Conservation (phyloP, 441 rosid genomes). For the Gossypium trilobum region DNA sequence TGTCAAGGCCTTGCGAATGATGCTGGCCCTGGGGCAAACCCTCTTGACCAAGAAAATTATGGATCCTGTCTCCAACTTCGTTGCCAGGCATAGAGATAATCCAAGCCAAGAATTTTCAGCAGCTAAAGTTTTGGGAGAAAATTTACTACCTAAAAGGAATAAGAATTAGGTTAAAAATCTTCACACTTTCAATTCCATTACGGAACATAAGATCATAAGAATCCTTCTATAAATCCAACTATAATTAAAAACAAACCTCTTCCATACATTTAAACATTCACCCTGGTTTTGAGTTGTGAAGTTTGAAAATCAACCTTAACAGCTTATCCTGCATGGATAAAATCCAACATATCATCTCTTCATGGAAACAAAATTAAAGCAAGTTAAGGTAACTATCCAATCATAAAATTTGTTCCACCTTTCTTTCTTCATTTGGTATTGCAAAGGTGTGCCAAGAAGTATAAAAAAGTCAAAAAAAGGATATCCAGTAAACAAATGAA, state of each 20-base stretch:
- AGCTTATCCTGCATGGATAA: constrained; percentile 21
- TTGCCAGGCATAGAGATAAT: constrained; percentile 79
- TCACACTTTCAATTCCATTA: constrained; percentile 4
- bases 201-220: neutral
- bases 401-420: neutral
- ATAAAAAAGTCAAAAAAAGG: neutral
- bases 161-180: constrained; percentile 11
- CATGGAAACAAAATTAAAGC: neutral
- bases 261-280: neutral
- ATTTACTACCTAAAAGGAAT: constrained; percentile 16
- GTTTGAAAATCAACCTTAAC: neutral
- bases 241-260: neutral
- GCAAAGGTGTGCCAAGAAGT: neutral
- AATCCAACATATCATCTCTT: constrained; percentile 8
- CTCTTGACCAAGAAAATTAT: constrained; percentile 70
- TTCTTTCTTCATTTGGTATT: neutral
- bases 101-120: constrained; percentile 24
- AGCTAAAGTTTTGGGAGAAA: constrained; percentile 18
- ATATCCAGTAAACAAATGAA: neutral
- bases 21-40: constrained; percentile 52
- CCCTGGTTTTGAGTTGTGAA: neutral
- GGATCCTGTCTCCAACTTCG: constrained; percentile 77
- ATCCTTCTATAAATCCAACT: neutral
- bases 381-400: neutral
- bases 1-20: constrained; percentile 44